phyloP scores from a whole-genome alignment of 2,329 filamentous ascomycete species.

The Exserohilum turcica region DNA sequence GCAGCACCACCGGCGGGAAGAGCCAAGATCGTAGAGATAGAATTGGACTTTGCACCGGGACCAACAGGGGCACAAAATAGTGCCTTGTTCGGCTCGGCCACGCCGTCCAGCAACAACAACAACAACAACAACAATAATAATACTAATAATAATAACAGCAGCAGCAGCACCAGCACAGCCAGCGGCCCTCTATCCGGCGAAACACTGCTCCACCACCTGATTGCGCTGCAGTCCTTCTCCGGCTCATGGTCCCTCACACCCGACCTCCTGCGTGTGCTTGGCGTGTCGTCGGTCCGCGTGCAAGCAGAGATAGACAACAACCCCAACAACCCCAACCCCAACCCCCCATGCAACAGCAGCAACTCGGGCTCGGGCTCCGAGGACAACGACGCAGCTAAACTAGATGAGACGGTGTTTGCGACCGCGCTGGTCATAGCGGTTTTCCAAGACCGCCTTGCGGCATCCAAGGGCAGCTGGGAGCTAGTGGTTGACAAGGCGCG shows the following conservation, averaged over 20 bases:
- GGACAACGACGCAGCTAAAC: slow-evolving; percentile 5
- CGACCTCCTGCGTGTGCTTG: neutral
- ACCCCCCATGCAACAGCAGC: too few relatives aligned
- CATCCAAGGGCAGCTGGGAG: slow-evolving; percentile 64
- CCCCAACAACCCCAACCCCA: too few relatives aligned
- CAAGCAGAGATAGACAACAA: neutral
- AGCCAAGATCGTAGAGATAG: too few relatives aligned
- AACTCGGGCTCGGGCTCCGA: too few relatives aligned
- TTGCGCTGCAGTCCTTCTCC: slow-evolving; percentile 61
- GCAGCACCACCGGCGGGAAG: too few relatives aligned
- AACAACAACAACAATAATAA: too few relatives aligned
- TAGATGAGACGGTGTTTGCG: slow-evolving; percentile 25
- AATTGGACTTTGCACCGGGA: too few relatives aligned
- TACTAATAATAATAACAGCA: too few relatives aligned
- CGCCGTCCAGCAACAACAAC: too few relatives aligned
- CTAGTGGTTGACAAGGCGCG: slow-evolving; percentile 66
- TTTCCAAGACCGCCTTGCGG: slow-evolving; percentile 54
- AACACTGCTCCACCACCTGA: slow-evolving; percentile 51
- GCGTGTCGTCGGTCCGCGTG: neutral
- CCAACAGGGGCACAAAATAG: too few relatives aligned
- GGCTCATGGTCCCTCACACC: slow-evolving; percentile 56
- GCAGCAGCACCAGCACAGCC: too few relatives aligned
- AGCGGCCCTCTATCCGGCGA: slow-evolving; percentile 22
- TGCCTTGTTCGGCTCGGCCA: too few relatives aligned
- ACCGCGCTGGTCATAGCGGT: slow-evolving; percentile 56